These are phyloP conservation scores for Solanum appendiculatum DNA, from an alignment of 257 asterid species.

Conservation along the genomic window DNA sequence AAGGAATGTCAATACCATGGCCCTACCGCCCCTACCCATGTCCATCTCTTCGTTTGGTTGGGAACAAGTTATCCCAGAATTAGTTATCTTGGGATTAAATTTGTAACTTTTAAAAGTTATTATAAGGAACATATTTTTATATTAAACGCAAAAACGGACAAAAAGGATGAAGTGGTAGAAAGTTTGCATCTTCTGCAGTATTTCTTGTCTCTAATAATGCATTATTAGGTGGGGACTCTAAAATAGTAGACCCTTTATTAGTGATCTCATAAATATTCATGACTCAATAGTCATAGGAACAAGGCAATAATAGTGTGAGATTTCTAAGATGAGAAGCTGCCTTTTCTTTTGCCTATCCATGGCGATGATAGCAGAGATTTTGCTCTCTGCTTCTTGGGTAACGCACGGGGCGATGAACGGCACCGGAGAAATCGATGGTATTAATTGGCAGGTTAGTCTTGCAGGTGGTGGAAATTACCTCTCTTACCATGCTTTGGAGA, in stretches of 20 bases:
- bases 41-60: too few relatives aligned
- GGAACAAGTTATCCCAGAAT: too few relatives aligned
- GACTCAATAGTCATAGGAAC: neutral
- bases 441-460: neutral
- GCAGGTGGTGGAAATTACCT: neutral
- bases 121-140: too few relatives aligned
- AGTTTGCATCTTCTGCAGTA: neutral
- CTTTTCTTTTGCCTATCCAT: neutral
- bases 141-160: neutral
- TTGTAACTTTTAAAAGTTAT: too few relatives aligned
- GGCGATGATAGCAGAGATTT: neutral
- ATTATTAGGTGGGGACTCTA: neutral
- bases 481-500: neutral
- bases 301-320: neutral
- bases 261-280: neutral
- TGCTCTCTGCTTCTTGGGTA: neutral
- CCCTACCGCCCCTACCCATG: too few relatives aligned
- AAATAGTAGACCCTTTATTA: neutral
- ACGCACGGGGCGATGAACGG: too few relatives aligned
- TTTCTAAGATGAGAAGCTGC: neutral
- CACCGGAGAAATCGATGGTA: neutral
- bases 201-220: neutral
- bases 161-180: neutral
- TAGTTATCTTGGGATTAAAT: too few relatives aligned
- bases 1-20: too few relatives aligned